Base-by-base conservation (phyloP, 345 rosid species). In the Noccaea caerulescens region DNA sequence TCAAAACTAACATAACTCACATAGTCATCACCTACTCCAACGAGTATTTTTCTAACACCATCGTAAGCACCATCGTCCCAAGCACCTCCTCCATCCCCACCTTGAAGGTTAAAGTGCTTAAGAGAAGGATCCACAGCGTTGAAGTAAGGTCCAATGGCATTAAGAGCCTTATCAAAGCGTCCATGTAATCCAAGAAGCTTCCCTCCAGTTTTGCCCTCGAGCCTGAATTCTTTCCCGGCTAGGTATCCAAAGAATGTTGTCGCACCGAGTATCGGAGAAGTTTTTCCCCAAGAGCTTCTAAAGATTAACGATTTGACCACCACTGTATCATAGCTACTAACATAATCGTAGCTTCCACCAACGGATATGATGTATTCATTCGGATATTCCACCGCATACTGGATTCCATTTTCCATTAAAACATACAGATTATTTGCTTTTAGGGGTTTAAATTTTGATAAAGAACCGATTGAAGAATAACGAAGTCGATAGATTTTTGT, bases 61-160 rank as follows among this genome's bases (percentile, higher is more conserved):
- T 60, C 63, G 8, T 25, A 75, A 52, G 79, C 69, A 10, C 79
- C 79, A 61, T 68, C 79, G 51, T 75, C 69, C 79, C 79, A 68
- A 50, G 57, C 47, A 33, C 1, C 14, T 11, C 79, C 74, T 20
- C 59, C 77, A 51, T 33, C 42, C 10, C 77, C 72, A 33, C 77
- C 77, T 72, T 72, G 16, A 16, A 0, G 43, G 10, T 27, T 27
- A 56, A 72, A 72, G 36, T 64, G 71, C 59, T 41, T 57, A 47
- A 72, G 71, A 65, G 71, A 41, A 32, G 71, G 12, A 8, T 14
- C 12, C 25, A 65, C 58, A 18, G 12, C 27, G 1, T 57, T 34
- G 75, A 74, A 66, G 38, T 74, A 16, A 14, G 78, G 5, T 41
- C 73, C 78, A 30, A 74, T 47, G 8, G 78, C 58, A 74, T 74